Base-by-base conservation (phyloP, 768 basidiomycete genomes). In the Tricholoma flavovirens region DNA sequence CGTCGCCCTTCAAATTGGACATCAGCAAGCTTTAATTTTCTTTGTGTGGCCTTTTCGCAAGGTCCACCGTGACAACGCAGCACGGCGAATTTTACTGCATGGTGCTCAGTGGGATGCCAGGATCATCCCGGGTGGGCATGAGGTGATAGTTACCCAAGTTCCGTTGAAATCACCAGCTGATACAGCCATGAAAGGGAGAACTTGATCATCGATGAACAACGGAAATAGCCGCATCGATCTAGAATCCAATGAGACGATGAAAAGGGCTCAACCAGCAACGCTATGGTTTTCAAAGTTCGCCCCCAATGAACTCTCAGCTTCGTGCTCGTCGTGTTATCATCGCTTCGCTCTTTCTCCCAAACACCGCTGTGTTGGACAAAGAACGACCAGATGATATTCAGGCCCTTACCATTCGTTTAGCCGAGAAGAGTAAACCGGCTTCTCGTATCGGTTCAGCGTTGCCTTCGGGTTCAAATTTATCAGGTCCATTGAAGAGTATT, bases 301-400 rank as follows among this genome's bases (percentile, higher is more conserved):
- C 15, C 35, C 9, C 35, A 38, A 90, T 90, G 88, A 78, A 78
- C 66, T 84, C 88, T 35, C 80, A 26, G 24, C 24, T 90, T 65
- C 77, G 85, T 54, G 82, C 83, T 70, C 86, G 88, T 68, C 76
- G 90, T 30, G 78, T 88, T 54, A 75, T 92, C 68, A 84, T 93
- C 68, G 90, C 89, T 14, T 86, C 87, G n/a, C 83, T 92, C 56
- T 91, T 93, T 67, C 83, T 92, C 33, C 90, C 90, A 35, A 82
- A 81, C 57, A 88, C 89, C 35, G 82, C 83, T 42, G 81, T 84
- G 45, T 72, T 83, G 40, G 83, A 80, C 66, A 79, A 84, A 22
- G 30, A 32, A 4, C 30, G 49, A 30, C 29, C 29, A 2, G 19
- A 50, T 35, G 61, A 54, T 43, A n/a, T n/a, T n/a, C n/a, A n/a